These are phyloP conservation scores for Dissophora globulifera DNA, from an alignment of 192 early-diverging fungal species.

Conservation along the genomic window DNA sequence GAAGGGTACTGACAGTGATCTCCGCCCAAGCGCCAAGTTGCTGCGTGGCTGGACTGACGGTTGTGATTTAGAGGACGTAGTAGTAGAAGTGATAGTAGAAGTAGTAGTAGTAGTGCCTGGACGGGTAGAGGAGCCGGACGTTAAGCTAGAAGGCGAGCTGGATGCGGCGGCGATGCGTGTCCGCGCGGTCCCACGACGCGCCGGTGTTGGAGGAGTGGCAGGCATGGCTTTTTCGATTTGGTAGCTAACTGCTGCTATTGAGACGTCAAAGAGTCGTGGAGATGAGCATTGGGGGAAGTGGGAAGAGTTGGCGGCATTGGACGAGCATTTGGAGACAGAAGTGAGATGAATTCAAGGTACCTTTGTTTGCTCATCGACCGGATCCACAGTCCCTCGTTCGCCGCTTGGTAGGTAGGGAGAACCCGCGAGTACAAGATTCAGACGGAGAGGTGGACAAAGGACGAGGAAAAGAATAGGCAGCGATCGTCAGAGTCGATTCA, in stretches of 20 bases:
- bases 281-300: neutral
- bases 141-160: slow-evolving; percentile 5
- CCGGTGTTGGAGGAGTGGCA: slow-evolving; percentile 8
- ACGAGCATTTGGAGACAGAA: neutral
- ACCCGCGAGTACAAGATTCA: neutral
- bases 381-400: slow-evolving; percentile 12
- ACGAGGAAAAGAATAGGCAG: no score
- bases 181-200: slow-evolving; percentile 33
- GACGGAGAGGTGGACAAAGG: neutral
- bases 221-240: slow-evolving; percentile 9
- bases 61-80: neutral
- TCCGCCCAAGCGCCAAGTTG: neutral
- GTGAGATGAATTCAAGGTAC: neutral
- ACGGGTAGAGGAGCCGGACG: no score
- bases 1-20: neutral
- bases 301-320: neutral
- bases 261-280: no score
- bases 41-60: neutral
- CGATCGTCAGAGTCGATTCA: no score
- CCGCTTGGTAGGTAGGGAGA: neutral
- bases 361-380: slow-evolving; percentile 1
- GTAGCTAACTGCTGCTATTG: neutral
- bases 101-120: slow-evolving; percentile 2
- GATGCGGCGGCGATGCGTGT: slow-evolving; percentile 17
- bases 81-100: neutral